Evolutionary conservation across 2,329 filamentous ascomycete genomes (phyloP), one percentile per base, ranked within the genome.

Genomic region (Taxawa tesnikishii): DNA sequence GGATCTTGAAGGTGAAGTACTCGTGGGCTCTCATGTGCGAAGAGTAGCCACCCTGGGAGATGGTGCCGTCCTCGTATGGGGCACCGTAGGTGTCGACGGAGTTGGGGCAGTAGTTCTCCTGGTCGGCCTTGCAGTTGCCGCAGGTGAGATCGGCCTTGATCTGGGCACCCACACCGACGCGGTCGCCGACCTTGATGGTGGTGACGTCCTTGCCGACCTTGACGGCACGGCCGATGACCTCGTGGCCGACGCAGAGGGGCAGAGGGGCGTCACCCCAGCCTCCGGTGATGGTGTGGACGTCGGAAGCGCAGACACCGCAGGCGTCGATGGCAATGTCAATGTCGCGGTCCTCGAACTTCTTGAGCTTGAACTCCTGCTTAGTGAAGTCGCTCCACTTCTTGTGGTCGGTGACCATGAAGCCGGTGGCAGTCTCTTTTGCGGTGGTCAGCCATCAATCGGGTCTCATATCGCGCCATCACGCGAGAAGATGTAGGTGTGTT

Each of bases 271-370:
- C 70, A 37, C 73, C 75, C 77, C 77, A 82, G 39, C 77, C 75
- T 33, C 64, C 63, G 34, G 48, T 57, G 45, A 63, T 64, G 41
- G 56, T 65, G 51, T 66, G 62, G 17, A 65, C 49, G 40, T 66
- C 62, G 25, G 56, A 60, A 31, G 57, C 61, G 51, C 64, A 68
- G 34, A 68, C 64, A 49, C 83, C 81, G 50, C 82, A 88, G 51
- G 73, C 77, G 43, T 85, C 76, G 48, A 94, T 79, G 65, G 87
- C 80, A 59, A 94, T 73, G 53, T 93, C 84, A 47, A 94, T 74
- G 52, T 94, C 84, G 57, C 83, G 71, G 53, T 87, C 82, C 43
- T 79, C 83, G 53, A 92, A 92, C 12, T 81, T 80, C 64, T 92
- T 90, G 37, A 87, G 75, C 45, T 76, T 71, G 64, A 83, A 84